Evolutionary conservation across 768 basidiomycete species (phyloP), one percentile per base, ranked within the genome.

Genomic region (Asterophora parasitica): DNA sequence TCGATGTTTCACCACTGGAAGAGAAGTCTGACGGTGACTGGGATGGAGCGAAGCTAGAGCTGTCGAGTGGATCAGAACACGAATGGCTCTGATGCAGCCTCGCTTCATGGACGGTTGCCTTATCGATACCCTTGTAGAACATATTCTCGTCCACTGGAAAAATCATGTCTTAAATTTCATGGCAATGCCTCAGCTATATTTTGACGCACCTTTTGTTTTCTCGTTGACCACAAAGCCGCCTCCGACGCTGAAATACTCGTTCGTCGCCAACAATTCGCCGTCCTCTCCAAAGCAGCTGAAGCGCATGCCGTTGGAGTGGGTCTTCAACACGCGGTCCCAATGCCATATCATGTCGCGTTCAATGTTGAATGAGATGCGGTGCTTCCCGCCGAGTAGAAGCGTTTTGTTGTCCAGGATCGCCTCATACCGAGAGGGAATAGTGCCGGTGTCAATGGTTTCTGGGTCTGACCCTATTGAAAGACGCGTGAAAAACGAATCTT

Each of bases 221-320:
- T 93, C 89, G 58, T 96, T 96, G 19, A 96, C 92, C 3, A 95
- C 92, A 61, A 95, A 96, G 2, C 92, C 92, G 36, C 92, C 92
- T 2, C 92, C 92, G 41, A 96, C 92, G 46, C 88, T 91, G 61
- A 90, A 96, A 59, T 95, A 98, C 61, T 93, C 89, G 56, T 98
- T 97, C 10, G 91, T 93, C 1, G 94, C 94, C 48, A 98, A 71
- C 50, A 97, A 68, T 53, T 89, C 81, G 1, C 94, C 94, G n/a
- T 85, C 72, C 38, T 77, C 72, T 44, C 76, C 82, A 55, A 92
- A 98, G 28, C 81, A 87, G 30, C 84, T 84, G 64, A 97, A 97
- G 7, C 92, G 78, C 82, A 98, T 94, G 36, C 94, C 94, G 60
- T 95, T 95, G 0, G 91, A 85, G 61, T 91, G 88, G 0, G 88